Percentiles rank a stretch among this genome's conserved stretches.
phyloP scores from a whole-genome alignment of 345 rosid species.

The Geranium rotundifolium region DNA sequence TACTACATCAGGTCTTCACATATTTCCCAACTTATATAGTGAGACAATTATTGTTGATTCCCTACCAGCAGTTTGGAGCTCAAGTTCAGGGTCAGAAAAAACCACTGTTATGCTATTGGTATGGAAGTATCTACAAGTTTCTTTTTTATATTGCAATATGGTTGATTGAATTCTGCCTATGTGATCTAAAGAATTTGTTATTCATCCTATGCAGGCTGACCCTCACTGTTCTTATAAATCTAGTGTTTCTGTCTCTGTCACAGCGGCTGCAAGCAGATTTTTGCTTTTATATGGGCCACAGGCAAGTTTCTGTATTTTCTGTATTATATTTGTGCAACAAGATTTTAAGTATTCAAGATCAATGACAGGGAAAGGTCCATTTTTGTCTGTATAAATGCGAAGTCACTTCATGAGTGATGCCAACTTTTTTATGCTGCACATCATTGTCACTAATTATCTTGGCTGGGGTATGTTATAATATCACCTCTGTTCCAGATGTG shows the following conservation, averaged over 20 bases:
- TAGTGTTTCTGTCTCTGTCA: slow-evolving; percentile 46
- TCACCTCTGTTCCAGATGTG: not conserved
- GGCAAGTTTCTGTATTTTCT: slow-evolving; percentile 29
- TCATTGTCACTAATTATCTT: no score
- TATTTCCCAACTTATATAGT: slow-evolving; percentile 59
- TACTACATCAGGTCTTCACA: slow-evolving; percentile 64
- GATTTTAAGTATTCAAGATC: not conserved
- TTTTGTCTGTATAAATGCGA: not conserved
- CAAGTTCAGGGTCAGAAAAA: slow-evolving; percentile 50
- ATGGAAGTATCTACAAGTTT: slow-evolving; percentile 9
- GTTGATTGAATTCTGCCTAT: not conserved
- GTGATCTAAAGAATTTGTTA: not conserved
- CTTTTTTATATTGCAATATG: not conserved
- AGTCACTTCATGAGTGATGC: not conserved
- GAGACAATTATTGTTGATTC: slow-evolving; percentile 69
- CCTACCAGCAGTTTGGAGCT: slow-evolving; percentile 73
- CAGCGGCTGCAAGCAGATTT: slow-evolving; percentile 71
- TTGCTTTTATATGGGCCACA: slow-evolving; percentile 60
- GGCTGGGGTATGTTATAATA: no score
- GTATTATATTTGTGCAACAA: not conserved
- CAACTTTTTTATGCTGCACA: not conserved
- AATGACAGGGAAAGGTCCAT: not conserved
- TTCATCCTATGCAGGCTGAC: slow-evolving; percentile 59
- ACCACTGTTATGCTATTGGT: slow-evolving; percentile 76
- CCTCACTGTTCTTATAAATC: slow-evolving; percentile 90